These are phyloP conservation scores for Oleoguttula mirabilis DNA, from an alignment of 495 filamentous ascomycete species.

Conservation along the genomic window DNA sequence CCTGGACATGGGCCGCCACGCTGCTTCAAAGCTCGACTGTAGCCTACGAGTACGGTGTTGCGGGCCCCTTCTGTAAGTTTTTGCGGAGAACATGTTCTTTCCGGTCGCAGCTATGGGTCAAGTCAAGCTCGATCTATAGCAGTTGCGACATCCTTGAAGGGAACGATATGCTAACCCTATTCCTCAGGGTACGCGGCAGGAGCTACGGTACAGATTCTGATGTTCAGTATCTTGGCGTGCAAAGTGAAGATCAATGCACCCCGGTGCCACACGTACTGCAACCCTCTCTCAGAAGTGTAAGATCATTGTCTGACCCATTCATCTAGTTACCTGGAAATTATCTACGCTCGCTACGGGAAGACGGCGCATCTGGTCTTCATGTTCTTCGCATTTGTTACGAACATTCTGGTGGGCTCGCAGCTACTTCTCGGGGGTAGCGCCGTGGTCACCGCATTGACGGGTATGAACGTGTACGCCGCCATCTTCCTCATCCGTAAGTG, in stretches of 20 bases:
- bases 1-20: slow-evolving; percentile 62
- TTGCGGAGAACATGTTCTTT: too few species aligned
- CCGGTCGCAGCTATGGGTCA: too few species aligned
- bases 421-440: slow-evolving; percentile 24
- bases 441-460: slow-evolving; percentile 24
- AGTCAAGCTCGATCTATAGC: slow-evolving; percentile 30
- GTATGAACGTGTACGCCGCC: slow-evolving; percentile 26
- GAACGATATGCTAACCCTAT: neutral
- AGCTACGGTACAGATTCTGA: slow-evolving; percentile 28
- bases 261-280: slow-evolving; percentile 23
- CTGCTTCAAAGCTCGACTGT: slow-evolving; percentile 22
- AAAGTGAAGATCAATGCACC: slow-evolving; percentile 26
- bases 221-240: slow-evolving; percentile 24
- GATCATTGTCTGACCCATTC: too few species aligned
- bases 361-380: slow-evolving; percentile 24
- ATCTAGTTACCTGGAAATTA: slow-evolving; percentile 25
- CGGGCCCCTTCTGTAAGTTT: slow-evolving; percentile 3
- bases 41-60: slow-evolving; percentile 15
- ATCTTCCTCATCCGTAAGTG: slow-evolving; percentile 20
- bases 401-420: slow-evolving; percentile 24
- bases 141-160: neutral
- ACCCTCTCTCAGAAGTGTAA: too few species aligned
- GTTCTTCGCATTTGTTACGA: slow-evolving; percentile 21
- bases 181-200: slow-evolving; percentile 23
- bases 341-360: slow-evolving; percentile 22